These are phyloP conservation scores for Dendrostoma leiphaemia DNA, from an alignment of 2,329 filamentous ascomycete species.

Conservation along the genomic window DNA sequence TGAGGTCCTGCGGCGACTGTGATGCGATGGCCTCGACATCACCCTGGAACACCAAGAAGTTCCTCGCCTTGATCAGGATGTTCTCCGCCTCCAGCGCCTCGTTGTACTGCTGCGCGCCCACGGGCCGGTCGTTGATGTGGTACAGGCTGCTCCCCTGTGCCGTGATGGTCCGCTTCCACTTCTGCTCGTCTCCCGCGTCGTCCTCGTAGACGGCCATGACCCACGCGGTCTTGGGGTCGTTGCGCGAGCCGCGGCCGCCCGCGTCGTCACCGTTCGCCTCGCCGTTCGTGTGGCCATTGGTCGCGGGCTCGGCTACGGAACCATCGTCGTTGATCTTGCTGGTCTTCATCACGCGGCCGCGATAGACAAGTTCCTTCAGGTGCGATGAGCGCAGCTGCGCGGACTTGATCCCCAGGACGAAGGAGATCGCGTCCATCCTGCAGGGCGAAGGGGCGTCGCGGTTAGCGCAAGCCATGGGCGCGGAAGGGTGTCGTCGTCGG, in stretches of 20 bases:
- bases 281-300: slow-evolving; percentile 62
- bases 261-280: slow-evolving; percentile 59
- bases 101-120: slow-evolving; percentile 91
- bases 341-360: slow-evolving; percentile 87
- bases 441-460: neutral
- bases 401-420: slow-evolving; percentile 97
- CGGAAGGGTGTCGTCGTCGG: slow-evolving; percentile 8
- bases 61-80: slow-evolving; percentile 95
- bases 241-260: slow-evolving; percentile 63
- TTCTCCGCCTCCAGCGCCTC: slow-evolving; percentile 89
- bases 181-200: slow-evolving; percentile 90
- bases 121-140: slow-evolving; percentile 88
- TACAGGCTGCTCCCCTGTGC: slow-evolving; percentile 88
- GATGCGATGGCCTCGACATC: slow-evolving; percentile 97
- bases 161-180: slow-evolving; percentile 95
- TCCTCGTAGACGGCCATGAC: slow-evolving; percentile 99
- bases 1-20: slow-evolving; percentile 91
- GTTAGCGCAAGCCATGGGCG: slow-evolving; percentile 22
- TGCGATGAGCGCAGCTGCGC: slow-evolving; percentile 95
- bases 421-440: slow-evolving; percentile 98
- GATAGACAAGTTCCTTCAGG: slow-evolving; percentile 92
- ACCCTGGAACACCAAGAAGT: slow-evolving; percentile 97
- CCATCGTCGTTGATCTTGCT: slow-evolving; percentile 91
- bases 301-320: slow-evolving; percentile 58
- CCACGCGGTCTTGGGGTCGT: slow-evolving; percentile 93